Base-by-base conservation (phyloP, 1,284 basidiomycete species). In the Tremellales sp. region DNA sequence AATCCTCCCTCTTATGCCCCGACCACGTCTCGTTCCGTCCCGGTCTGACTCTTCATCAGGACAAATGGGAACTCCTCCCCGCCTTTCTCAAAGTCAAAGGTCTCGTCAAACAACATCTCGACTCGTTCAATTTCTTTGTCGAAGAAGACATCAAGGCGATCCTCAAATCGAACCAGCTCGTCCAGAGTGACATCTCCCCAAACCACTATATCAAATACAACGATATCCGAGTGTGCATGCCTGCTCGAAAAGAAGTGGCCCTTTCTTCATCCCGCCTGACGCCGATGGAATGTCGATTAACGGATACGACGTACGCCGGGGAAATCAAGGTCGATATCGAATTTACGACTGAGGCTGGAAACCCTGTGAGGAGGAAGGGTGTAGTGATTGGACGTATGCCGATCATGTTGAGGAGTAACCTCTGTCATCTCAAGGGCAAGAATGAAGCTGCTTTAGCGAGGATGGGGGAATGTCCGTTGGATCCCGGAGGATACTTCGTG, bases 41-140 rank as follows among this genome's bases (percentile, higher is more conserved):
- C n/a, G 24, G 40, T 42, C 36, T n/a, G 35, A 52, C 40, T 25
- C 37, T 11, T 27, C 35, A 15, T 5, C 64, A 96, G 91, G 93
- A 97, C 70, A 97, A 97, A 83, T 97, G 93, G 93, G 82, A 94
- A 40, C 77, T 97, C 11, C 77, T 97, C 3, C 93, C 93, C 1
- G 92, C 92, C 10, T 97, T 97, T 66, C 79, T 97, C 49, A 88
- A 93, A 73, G 89, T 93, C 54, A 97, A 97, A 66, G 93, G 93
- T 59, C 83, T 97, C n/a, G 93, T 97, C 54, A 98, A 98, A 77
- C 96, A 99, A 72, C 96, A 99, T 70, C 90, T 98, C 62, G 97
- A 99, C 75, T 97, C 93, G 8, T 99, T 96, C 84, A 98, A 99
- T 77, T 96, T 97, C 75, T 98, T 99, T 71, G 90, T 98, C 64